Evolutionary conservation across 2,329 filamentous ascomycete species (phyloP).

Genomic region (Remersonia thermophila): DNA sequence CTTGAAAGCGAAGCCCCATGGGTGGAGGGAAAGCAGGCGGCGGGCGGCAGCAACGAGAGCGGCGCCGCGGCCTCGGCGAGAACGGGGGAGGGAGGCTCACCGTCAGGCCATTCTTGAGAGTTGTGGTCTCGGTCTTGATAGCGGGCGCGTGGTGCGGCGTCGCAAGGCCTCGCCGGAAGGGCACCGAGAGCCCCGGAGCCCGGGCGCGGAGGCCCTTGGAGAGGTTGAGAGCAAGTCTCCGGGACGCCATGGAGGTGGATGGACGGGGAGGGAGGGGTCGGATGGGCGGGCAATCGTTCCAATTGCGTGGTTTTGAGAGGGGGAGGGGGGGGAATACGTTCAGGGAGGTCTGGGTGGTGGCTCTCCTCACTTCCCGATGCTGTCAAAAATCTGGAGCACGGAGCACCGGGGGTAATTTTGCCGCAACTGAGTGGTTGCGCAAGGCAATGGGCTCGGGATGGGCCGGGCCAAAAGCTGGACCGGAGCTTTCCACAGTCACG

Average conservation of each 20-base stretch:
- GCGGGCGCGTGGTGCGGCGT: constrained; percentile 54
- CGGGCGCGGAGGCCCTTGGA: constrained; percentile 81
- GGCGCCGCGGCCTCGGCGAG: too few relatives aligned
- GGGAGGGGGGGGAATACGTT: too few relatives aligned
- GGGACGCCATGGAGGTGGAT: constrained; percentile 72
- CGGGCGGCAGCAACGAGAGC: too few relatives aligned
- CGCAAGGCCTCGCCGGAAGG: constrained; percentile 77
- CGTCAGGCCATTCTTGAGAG: constrained; percentile 93
- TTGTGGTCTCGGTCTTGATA: constrained; percentile 89
- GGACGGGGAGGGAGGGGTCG: constrained; percentile 30
- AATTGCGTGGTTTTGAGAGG: too few relatives aligned
- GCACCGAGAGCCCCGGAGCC: constrained; percentile 68
- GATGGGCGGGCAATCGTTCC: too few relatives aligned
- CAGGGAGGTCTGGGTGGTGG: constrained; percentile 15
- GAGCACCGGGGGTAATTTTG: constrained; percentile 16
- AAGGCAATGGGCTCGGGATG: constrained; percentile 16
- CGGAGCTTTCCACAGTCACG: constrained; percentile 8
- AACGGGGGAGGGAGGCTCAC: constrained; percentile 41
- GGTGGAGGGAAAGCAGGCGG: too few relatives aligned
- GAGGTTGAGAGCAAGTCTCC: constrained; percentile 92
- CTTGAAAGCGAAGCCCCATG: background rate
- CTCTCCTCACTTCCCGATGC: background rate
- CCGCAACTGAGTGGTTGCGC: constrained; percentile 14
- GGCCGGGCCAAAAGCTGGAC: constrained; percentile 13
- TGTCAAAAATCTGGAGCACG: constrained; percentile 14